Evolutionary conservation across 345 rosid species (phyloP).

Genomic region (Kernera saxatilis): DNA sequence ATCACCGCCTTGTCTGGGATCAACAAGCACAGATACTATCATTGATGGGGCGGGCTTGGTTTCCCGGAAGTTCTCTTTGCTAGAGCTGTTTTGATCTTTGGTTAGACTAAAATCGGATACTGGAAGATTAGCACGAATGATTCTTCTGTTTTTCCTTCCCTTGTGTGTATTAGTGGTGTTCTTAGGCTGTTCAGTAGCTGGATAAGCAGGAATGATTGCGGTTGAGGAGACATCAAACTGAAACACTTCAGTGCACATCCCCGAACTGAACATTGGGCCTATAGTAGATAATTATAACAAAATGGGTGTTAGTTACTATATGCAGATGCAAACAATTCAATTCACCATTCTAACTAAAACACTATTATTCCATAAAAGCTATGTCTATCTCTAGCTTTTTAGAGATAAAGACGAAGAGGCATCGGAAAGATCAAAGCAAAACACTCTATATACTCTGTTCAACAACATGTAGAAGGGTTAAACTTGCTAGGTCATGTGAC

Average conservation of each 20-base stretch:
- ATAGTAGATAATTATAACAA: not conserved
- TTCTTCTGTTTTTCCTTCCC: constrained; percentile 61
- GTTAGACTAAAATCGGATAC: constrained; percentile 44
- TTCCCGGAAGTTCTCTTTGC: constrained; percentile 3
- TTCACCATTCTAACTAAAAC: not conserved
- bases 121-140: constrained; percentile 41
- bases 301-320: not conserved
- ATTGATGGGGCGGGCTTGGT: constrained; percentile 31
- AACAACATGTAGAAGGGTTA: too few relatives aligned
- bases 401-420: not conserved
- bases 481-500: too few relatives aligned
- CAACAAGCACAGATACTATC: constrained; percentile 83
- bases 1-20: constrained; percentile 58
- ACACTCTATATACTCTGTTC: not conserved
- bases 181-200: constrained; percentile 41
- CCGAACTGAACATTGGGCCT: constrained; percentile 89
- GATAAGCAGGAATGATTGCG: constrained; percentile 56
- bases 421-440: not conserved
- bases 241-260: constrained; percentile 81
- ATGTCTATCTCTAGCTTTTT: not conserved
- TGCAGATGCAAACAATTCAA: not conserved
- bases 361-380: not conserved
- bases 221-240: constrained; percentile 57
- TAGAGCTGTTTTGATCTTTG: constrained; percentile 32
- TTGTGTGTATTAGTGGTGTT: constrained; percentile 31